Evolutionary conservation across 306 rosid genomes (phyloP).

Genomic region (Astragalus membranaceus): DNA sequence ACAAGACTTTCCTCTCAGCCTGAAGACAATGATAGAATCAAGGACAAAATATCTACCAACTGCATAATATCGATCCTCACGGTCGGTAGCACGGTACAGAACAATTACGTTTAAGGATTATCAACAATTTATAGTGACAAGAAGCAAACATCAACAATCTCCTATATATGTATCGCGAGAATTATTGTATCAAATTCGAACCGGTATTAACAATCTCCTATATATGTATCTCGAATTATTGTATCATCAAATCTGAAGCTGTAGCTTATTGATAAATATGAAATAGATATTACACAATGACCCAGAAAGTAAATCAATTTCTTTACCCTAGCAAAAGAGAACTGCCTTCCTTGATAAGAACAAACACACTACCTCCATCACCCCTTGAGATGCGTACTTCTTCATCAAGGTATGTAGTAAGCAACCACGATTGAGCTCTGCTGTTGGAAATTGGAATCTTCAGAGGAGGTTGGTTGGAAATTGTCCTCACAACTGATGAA

Average conservation of each 20-base stretch:
- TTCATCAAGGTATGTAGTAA: constrained; percentile 81
- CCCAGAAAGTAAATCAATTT: neutral
- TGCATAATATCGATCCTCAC: too few relatives aligned
- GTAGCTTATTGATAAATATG: neutral
- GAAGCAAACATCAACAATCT: neutral
- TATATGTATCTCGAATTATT: neutral
- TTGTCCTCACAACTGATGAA: constrained; percentile 62
- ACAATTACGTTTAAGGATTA: too few relatives aligned
- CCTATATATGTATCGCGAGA: neutral
- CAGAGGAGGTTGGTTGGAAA: constrained; percentile 70
- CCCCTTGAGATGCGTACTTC: constrained; percentile 76
- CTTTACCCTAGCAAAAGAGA: constrained; percentile 31
- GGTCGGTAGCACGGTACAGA: too few relatives aligned
- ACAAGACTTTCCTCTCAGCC: too few relatives aligned
- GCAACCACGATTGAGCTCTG: constrained; percentile 71
- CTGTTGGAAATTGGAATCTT: constrained; percentile 57
- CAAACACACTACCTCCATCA: constrained; percentile 74
- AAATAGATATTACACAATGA: neutral
- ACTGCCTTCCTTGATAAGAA: constrained; percentile 84
- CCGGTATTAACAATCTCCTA: too few relatives aligned
- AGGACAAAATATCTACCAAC: too few relatives aligned
- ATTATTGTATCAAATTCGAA: neutral
- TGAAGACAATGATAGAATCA: too few relatives aligned
- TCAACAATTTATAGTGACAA: too few relatives aligned
- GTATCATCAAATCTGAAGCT: neutral